Evolutionary conservation across 208 protist genomes (phyloP), one percentile per base, ranked within the genome.

Genomic region (Trypanosomatidae sp.): DNA sequence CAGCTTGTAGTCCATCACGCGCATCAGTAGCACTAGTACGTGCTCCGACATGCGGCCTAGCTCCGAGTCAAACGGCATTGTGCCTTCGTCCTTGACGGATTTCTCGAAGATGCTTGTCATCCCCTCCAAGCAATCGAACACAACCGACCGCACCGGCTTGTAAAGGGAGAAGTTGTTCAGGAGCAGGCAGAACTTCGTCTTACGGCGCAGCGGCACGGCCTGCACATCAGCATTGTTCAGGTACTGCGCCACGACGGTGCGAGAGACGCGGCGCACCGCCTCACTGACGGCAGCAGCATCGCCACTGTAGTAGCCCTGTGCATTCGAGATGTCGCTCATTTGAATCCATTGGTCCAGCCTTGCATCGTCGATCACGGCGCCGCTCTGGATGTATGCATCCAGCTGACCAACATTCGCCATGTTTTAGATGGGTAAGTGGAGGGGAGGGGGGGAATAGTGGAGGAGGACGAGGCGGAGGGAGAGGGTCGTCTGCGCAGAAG

Each of bases 11-110:
- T 89, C 79, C 52, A 84, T 94, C 30, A 95, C 87, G 62, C 94
- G 91, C 86, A 95, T 95, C 62, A 98, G 83, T 49, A 98, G 91
- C 71, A 96, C 94, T 7, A 96, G 86, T 3, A 96, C 91, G 77
- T 98, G 94, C 80, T 98, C 91, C 46, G 91, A 95, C 92, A 98
- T 95, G 66, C 94, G 91, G 44, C 94, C 94, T 58, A 98, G 86
- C 73, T 98, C 91, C 1, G 90, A 95, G 68, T 96, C 92, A 52
- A 98, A 98, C 41, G 90, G 89, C 80, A 95, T 89, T 22, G 76
- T 82, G 17, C 87, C 91, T 74, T 98, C 94, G 55, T 88, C 84
- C 56, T 84, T 82, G 69, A 98, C 96, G 30, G 90, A 79, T 25
- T 84, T 88, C 81, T 98, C 91, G 62, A 98, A 96, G 72, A 95